Base-by-base conservation (phyloP, 1,284 basidiomycete genomes). In the Fistulinella cinereoalba region DNA sequence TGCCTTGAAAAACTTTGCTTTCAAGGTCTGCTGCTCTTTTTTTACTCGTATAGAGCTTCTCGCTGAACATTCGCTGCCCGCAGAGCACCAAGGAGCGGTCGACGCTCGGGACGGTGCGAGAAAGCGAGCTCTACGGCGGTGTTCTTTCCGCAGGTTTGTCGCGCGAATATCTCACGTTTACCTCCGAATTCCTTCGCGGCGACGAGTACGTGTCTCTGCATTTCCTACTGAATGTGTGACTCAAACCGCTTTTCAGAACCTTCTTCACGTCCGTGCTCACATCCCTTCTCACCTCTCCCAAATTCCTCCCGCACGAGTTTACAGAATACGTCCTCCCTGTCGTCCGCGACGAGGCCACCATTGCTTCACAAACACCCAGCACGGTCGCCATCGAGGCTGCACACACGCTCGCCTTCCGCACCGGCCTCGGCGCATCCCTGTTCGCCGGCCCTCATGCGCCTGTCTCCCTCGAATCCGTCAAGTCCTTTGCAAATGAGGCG, bases 111-210 rank as follows among this genome's bases (percentile, higher is more conserved):
- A 92, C 90, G 39, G 83, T 95, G 54, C 85, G 96, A 56, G 93
- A 97, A 71, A 83, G 90, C 51, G 96, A 99, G 72, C 79, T 97
- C 45, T 91, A 92, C 69, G 97, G 96, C 52, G 96, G 95, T 67
- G 81, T 96, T 46, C 79, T 99, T 56, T 94, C 92, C 38, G 76
- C 93, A 49, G 85, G 81, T 55, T 75, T 98, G 57, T 81, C 86
- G 33, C 79, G 95, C 60, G 96, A 99, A 75, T 87, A 97, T 72
- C 79, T 99, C 39, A 83, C 92, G 54, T 73, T 95, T 60, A 96
- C 90, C 39, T 93, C 96, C 53, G 94, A 98, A 67, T 99, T 98
- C 74, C 73, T 98, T 58, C 84, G 87, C 53, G 95, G 92, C 43
- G 93, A 99, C 68, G 96, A 98, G 95, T 97, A 70, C 75, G 92